Conservation (phyloP, 2,329 filamentous ascomycete genomes). For the Hymenoscyphus albidus region DNA sequence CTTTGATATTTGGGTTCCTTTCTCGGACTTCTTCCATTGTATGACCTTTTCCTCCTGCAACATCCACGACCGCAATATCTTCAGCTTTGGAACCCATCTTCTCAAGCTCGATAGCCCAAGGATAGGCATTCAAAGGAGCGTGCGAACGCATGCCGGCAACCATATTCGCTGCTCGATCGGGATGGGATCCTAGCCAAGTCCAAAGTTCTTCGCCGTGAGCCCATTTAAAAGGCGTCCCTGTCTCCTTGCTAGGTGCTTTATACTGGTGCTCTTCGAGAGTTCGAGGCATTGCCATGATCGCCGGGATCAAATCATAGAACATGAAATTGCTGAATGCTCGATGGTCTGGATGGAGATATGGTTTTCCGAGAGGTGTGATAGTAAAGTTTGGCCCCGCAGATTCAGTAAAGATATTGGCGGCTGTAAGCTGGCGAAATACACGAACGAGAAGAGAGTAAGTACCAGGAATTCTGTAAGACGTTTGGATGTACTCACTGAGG, state of each 20-base stretch:
- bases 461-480: neutral
- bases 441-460: conserved; percentile 13
- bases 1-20: conserved; percentile 22
- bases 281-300: conserved; percentile 25
- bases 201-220: conserved; percentile 26
- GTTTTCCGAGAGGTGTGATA: conserved; percentile 21
- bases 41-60: conserved; percentile 26
- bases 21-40: conserved; percentile 21
- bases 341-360: conserved; percentile 22
- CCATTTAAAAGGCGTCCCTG: conserved; percentile 26
- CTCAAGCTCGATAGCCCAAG: conserved; percentile 68
- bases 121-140: conserved; percentile 23
- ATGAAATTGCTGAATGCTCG: conserved; percentile 26
- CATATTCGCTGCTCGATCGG: conserved; percentile 26
- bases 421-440: conserved; percentile 23
- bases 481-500: conserved; percentile 18
- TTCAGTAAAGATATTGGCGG: conserved; percentile 19
- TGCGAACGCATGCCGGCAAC: conserved; percentile 24
- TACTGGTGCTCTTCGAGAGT: conserved; percentile 21
- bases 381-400: conserved; percentile 15
- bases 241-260: conserved; percentile 26
- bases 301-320: conserved; percentile 22
- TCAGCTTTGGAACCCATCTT: conserved; percentile 22
- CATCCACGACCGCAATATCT: conserved; percentile 25
- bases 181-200: conserved; percentile 26